Percentiles rank a stretch among this genome's conserved stretches.
Conservation (phyloP, 2,329 filamentous ascomycete genomes). For the Metarhizium sp. region DNA sequence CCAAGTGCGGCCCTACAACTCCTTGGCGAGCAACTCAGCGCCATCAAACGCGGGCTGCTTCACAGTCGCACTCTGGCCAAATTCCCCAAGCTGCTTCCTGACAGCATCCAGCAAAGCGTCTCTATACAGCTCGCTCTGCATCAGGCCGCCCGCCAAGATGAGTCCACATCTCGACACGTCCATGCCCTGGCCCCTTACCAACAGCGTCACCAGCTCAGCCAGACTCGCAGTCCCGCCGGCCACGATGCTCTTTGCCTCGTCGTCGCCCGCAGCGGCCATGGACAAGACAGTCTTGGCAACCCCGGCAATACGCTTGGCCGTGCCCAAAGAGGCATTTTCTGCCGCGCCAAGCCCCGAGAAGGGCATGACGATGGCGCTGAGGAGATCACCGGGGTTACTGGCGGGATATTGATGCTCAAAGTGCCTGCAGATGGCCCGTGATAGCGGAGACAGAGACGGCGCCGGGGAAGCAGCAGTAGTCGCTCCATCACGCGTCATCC, state of each 20-base stretch:
- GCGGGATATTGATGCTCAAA: constrained; percentile 8
- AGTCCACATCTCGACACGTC: constrained; percentile 8
- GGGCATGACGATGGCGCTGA: constrained; percentile 12
- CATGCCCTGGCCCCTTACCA: constrained; percentile 9
- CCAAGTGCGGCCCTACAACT: background rate
- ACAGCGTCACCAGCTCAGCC: background rate
- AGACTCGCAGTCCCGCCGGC: constrained; percentile 10
- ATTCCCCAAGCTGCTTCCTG: constrained; percentile 7
- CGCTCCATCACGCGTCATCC: background rate
- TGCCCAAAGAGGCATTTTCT: constrained; percentile 3
- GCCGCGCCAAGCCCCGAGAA: background rate
- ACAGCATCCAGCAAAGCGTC: constrained; percentile 3
- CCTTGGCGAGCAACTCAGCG: constrained; percentile 3
- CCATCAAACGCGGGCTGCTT: constrained; percentile 10
- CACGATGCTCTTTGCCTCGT: constrained; percentile 11
- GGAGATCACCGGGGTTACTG: constrained; percentile 4
- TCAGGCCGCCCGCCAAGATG: constrained; percentile 14
- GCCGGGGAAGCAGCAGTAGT: background rate
- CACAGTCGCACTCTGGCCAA: constrained; percentile 8
- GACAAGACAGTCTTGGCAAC: constrained; percentile 12
- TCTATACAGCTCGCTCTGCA: constrained; percentile 11
- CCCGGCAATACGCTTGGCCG: constrained; percentile 11
- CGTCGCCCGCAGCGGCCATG: constrained; percentile 6
- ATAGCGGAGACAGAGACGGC: constrained; percentile 1
- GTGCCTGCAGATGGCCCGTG: constrained; percentile 9